Percentiles rank a stretch among this genome's conserved stretches.
Conservation (phyloP, 768 basidiomycete species). For the Hypholoma sublateritium region DNA sequence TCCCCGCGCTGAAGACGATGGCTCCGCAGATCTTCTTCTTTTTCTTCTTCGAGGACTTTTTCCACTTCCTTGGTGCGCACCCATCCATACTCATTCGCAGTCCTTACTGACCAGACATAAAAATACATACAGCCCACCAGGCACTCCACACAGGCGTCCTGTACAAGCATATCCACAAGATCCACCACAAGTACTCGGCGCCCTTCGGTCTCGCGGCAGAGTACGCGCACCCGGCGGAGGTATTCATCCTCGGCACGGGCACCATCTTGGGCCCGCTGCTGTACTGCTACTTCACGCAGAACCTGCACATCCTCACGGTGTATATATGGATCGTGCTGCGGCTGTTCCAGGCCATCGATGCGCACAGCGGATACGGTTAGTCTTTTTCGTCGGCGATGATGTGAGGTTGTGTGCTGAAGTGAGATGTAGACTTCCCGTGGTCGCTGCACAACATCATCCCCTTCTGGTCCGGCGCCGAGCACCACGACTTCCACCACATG, state of each 20-base stretch:
- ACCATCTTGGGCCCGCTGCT: slow-evolving; percentile 88
- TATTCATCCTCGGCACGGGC: slow-evolving; percentile 90
- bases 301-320: slow-evolving; percentile 91
- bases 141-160: slow-evolving; percentile 81
- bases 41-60: slow-evolving; percentile 95
- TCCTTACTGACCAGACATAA: background rate
- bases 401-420: background rate
- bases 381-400: slow-evolving; percentile 16
- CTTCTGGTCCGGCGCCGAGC: slow-evolving; percentile 97
- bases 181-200: slow-evolving; percentile 96
- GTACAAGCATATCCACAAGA: slow-evolving; percentile 93
- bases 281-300: slow-evolving; percentile 71
- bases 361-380: slow-evolving; percentile 93
- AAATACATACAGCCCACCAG: slow-evolving; percentile 65
- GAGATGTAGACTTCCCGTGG: slow-evolving; percentile 84
- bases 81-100: background rate
- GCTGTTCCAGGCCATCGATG: slow-evolving; percentile 96
- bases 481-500: slow-evolving; percentile 99
- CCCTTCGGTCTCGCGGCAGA: slow-evolving; percentile 98
- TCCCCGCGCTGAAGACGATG: slow-evolving; percentile 73
- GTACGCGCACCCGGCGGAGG: slow-evolving; percentile 96
- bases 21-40: slow-evolving; percentile 79
- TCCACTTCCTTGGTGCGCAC: slow-evolving; percentile 79
- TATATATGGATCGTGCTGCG: slow-evolving; percentile 93
- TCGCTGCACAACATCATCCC: slow-evolving; percentile 89